Percentiles rank a stretch among this genome's conserved stretches.
These are phyloP conservation scores for Naganishia sp. DNA, from an alignment of 1,284 basidiomycete species.

Conservation along the genomic window DNA sequence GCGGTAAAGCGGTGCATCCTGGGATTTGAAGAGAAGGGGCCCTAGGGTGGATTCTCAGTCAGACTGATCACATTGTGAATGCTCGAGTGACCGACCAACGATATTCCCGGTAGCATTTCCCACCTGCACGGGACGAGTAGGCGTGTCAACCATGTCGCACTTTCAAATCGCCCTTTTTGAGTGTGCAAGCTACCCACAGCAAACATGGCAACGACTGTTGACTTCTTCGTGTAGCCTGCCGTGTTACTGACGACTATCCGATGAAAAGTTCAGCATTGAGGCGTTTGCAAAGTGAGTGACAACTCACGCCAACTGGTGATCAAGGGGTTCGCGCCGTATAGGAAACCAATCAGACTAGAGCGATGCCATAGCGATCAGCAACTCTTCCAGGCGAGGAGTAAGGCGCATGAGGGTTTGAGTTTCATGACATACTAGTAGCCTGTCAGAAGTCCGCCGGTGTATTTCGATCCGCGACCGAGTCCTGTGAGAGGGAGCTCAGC, in stretches of 20 bases:
- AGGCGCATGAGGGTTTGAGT: too few relatives aligned
- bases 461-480: too few relatives aligned
- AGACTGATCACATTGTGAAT: slow-evolving; percentile 38
- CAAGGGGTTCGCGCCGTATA: slow-evolving; percentile 53
- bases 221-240: slow-evolving; percentile 55
- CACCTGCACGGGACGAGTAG: slow-evolving; percentile 38
- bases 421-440: too few relatives aligned
- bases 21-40: slow-evolving; percentile 46
- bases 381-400: too few relatives aligned
- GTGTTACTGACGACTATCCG: slow-evolving; percentile 52
- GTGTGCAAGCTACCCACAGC: slow-evolving; percentile 25
- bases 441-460: too few relatives aligned
- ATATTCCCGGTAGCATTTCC: slow-evolving; percentile 41
- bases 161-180: too few relatives aligned
- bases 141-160: not conserved
- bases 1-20: slow-evolving; percentile 48
- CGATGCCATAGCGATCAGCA: slow-evolving; percentile 40
- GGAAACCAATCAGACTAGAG: slow-evolving; percentile 48
- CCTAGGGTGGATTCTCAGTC: slow-evolving; percentile 39
- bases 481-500: too few relatives aligned
- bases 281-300: too few relatives aligned
- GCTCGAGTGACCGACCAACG: slow-evolving; percentile 36
- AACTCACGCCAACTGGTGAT: slow-evolving; percentile 40
- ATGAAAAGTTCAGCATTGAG: slow-evolving; percentile 42
- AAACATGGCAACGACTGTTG: slow-evolving; percentile 43